Conservation (phyloP, 495 filamentous ascomycete genomes). For the Tuber microsphaerosporum region DNA sequence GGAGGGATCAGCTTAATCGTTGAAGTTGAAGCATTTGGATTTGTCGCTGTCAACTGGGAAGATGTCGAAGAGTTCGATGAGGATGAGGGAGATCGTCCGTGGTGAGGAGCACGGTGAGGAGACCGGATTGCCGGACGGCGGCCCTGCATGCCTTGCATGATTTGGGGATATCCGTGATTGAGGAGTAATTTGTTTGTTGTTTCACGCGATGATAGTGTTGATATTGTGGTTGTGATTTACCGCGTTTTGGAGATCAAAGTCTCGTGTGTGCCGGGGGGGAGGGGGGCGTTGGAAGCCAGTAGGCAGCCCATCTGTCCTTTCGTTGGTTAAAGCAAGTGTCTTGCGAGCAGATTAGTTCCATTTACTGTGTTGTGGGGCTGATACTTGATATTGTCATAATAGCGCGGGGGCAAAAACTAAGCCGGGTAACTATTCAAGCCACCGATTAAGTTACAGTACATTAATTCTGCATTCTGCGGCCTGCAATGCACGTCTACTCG, state of each 20-base stretch:
- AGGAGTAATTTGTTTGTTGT: not conserved
- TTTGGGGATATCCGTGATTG: not conserved
- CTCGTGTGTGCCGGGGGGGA: not conserved
- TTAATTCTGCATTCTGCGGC: not conserved
- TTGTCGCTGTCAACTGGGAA: conserved; percentile 29
- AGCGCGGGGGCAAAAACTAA: not conserved
- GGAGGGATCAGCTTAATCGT: conserved; percentile 37
- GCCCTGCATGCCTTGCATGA: conserved; percentile 20
- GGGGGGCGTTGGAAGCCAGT: not conserved
- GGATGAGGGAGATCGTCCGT: conserved; percentile 38
- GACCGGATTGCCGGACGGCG: conserved; percentile 33
- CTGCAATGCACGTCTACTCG: not conserved
- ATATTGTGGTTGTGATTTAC: not conserved
- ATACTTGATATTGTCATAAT: not conserved
- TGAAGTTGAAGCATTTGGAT: conserved; percentile 25
- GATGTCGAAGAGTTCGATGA: conserved; percentile 39
- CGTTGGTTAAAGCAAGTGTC: not conserved
- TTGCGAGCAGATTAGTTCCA: not conserved
- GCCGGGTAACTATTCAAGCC: not conserved
- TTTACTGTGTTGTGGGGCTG: not conserved
- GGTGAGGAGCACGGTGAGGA: conserved; percentile 30
- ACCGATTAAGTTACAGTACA: too few species aligned
- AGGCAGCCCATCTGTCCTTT: not conserved
- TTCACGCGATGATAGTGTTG: not conserved
- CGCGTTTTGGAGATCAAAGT: not conserved